Conservation (phyloP, 2,329 filamentous ascomycete species). For the Cercospora sojina region DNA sequence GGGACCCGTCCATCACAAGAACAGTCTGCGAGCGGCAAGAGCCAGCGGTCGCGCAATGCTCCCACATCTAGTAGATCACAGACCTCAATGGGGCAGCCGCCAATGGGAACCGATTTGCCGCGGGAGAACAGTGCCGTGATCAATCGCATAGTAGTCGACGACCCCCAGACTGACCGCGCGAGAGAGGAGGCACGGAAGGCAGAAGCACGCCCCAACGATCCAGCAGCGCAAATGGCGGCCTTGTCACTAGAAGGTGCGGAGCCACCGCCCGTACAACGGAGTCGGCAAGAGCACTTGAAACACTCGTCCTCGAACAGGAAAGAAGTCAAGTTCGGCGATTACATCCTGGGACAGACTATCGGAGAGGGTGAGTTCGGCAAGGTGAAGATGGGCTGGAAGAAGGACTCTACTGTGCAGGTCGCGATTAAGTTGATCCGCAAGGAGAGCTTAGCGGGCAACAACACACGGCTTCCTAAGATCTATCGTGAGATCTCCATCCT, state of each 20-base stretch:
- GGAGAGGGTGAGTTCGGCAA: conserved; percentile 99
- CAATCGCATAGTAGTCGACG: conserved; percentile 72
- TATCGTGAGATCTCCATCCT: conserved; percentile 95
- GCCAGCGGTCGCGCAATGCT: conserved; percentile 37
- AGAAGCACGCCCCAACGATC: conserved; percentile 52
- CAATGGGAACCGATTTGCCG: conserved; percentile 55
- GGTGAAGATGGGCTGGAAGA: conserved; percentile 97
- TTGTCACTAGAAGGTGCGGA: conserved; percentile 44
- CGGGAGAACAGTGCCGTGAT: conserved; percentile 78
- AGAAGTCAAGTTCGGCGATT: conserved; percentile 88
- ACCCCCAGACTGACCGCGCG: conserved; percentile 70
- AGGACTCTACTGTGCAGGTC: conserved; percentile 86
- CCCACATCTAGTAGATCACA: conserved; percentile 48
- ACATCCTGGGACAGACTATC: conserved; percentile 91
- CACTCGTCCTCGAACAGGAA: conserved; percentile 56
- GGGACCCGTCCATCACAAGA: conserved; percentile 45
- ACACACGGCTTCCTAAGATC: conserved; percentile 89
- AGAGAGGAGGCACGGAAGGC: conserved; percentile 69
- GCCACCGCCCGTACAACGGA: conserved; percentile 39
- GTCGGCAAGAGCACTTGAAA: conserved; percentile 60
- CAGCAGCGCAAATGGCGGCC: conserved; percentile 48
- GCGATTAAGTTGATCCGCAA: conserved; percentile 97
- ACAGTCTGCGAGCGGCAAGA: conserved; percentile 47
- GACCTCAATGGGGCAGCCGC: conserved; percentile 54
- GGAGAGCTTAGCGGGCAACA: conserved; percentile 84